Evolutionary conservation across 164 flowering plant genomes (phyloP).

Genomic region (Piper betle): DNA sequence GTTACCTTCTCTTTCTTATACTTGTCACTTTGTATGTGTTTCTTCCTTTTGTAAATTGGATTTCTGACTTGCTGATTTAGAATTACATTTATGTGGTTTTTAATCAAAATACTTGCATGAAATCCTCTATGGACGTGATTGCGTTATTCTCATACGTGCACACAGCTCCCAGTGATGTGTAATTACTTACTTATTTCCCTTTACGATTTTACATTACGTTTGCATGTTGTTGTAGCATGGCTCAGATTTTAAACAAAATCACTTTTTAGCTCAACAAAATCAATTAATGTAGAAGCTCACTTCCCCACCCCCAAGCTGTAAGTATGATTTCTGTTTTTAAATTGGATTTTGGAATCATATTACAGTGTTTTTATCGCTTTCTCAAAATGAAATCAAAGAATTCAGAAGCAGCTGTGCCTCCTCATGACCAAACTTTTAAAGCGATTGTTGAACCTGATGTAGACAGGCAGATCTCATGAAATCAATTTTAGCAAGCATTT

Average conservation of each 20-base stretch:
- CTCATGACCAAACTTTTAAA: conserved; percentile 64
- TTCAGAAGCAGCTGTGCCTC: conserved; percentile 72
- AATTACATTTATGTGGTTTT: too few relatives aligned
- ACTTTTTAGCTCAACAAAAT: neutral
- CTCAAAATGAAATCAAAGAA: conserved; percentile 71
- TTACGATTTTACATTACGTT: neutral
- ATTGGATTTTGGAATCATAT: too few relatives aligned
- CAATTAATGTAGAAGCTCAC: neutral
- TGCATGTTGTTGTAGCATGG: neutral
- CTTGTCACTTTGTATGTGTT: too few relatives aligned
- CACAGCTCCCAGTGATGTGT: too few relatives aligned
- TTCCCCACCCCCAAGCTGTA: neutral
- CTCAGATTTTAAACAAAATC: neutral
- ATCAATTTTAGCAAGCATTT: conserved; percentile 44
- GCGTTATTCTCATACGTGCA: too few relatives aligned
- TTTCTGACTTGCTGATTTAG: neutral
- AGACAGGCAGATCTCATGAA: conserved; percentile 32
- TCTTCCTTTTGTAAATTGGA: neutral
- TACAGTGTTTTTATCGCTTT: conserved; percentile 63
- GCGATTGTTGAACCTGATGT: conserved; percentile 70
- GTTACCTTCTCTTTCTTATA: conserved; percentile 15
- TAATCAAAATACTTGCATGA: too few relatives aligned
- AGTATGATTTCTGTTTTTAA: conserved; percentile 1
- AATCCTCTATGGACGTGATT: too few relatives aligned
- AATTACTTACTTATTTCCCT: too few relatives aligned